Evolutionary conservation across 2,329 filamentous ascomycete species (phyloP).

Genomic region (Cladosporium sp.): DNA sequence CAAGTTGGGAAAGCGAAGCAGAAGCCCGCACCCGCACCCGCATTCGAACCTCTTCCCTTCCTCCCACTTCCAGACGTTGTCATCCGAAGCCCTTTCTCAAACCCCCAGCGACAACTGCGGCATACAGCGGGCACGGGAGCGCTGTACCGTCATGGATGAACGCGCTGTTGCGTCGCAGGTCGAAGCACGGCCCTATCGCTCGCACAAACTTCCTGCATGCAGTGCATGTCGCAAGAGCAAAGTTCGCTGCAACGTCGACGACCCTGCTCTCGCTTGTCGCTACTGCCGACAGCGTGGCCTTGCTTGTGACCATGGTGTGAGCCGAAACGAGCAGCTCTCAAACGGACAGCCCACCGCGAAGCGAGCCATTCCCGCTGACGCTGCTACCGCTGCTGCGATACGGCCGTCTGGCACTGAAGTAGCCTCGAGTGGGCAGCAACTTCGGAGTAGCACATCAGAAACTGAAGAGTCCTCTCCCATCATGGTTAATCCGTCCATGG

Average conservation of each 20-base stretch:
- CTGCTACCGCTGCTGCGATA: not conserved
- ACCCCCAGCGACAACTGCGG: no score
- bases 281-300: slow-evolving; percentile 4
- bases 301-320: not conserved
- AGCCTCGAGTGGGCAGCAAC: not conserved
- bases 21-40: no score
- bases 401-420: not conserved
- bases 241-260: slow-evolving; percentile 2
- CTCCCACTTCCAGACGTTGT: no score
- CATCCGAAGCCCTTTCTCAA: no score
- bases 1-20: no score
- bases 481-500: slow-evolving; percentile 37
- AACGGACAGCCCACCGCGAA: not conserved
- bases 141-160: no score
- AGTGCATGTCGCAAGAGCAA: slow-evolving; percentile 8
- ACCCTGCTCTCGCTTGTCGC: slow-evolving; percentile 1
- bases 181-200: slow-evolving; percentile 4
- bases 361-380: not conserved
- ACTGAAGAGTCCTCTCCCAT: not conserved
- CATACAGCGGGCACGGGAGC: no score
- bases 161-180: no score
- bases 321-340: not conserved
- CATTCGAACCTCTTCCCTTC: no score
- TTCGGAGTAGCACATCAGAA: not conserved
- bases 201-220: slow-evolving; percentile 12